These are phyloP conservation scores for Candida pseudofarinosa DNA, from an alignment of 805 yeast genomes.

Conservation along the genomic window DNA sequence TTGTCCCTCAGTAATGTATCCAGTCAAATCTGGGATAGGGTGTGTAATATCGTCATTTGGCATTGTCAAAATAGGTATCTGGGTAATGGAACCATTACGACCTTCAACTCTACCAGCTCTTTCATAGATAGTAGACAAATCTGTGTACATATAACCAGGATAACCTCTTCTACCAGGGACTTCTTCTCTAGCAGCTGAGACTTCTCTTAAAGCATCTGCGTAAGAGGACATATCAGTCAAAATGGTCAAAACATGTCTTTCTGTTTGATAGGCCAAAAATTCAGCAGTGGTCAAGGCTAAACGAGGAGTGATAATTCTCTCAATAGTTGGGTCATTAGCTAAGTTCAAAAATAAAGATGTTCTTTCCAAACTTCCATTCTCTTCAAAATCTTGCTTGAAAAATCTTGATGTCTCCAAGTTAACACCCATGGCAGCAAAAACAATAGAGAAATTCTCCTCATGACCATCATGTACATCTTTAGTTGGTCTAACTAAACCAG, in stretches of 20 bases:
- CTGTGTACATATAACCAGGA: constrained; percentile 99
- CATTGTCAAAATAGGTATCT: constrained; percentile 98
- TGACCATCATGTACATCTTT: constrained; percentile 99
- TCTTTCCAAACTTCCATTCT: constrained; percentile 97
- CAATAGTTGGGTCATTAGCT: constrained; percentile 99
- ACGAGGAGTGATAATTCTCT: constrained; percentile 98
- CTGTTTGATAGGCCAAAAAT: constrained; percentile 97
- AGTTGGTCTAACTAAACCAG: constrained; percentile 98
- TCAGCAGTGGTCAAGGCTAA: constrained; percentile 98
- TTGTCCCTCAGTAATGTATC: constrained; percentile 99
- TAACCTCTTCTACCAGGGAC: constrained; percentile 99
- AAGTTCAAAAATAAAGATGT: constrained; percentile 93
- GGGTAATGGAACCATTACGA: constrained; percentile 98
- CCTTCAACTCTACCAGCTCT: constrained; percentile 99
- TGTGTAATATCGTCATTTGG: constrained; percentile 99
- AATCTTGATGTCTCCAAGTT: constrained; percentile 97
- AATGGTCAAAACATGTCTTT: constrained; percentile 96
- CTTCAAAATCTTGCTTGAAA: constrained; percentile 99
- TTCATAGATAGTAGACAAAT: constrained; percentile 97
- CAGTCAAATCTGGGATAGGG: constrained; percentile 99
- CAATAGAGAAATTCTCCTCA: constrained; percentile 98
- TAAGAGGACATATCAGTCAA: constrained; percentile 99
- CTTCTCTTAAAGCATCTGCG: constrained; percentile 99
- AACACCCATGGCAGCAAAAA: constrained; percentile 99
- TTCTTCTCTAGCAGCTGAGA: constrained; percentile 99